Base-by-base conservation (phyloP, 176 grass and related monocot genomes). In the Rhynchospora breviuscula region DNA sequence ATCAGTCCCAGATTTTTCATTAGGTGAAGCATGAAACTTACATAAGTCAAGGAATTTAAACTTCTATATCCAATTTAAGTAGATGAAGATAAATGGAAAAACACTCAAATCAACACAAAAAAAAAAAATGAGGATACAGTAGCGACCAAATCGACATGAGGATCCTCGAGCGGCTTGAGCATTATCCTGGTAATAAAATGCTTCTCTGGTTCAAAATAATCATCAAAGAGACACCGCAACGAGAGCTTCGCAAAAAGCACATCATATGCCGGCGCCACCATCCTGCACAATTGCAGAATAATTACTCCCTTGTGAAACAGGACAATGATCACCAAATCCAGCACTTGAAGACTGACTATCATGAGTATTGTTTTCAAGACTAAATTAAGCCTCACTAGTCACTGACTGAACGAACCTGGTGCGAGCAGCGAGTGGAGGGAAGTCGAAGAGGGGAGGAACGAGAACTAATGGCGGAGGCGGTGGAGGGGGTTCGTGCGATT, bases 401-500 rank as follows among this genome's bases (percentile, higher is more conserved):
- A 29, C 31, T 8, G 46, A 85, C 46, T 52, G 7, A 58, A n/a
- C 59, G 26, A 62, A 95, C 95, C 95, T 98, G 83, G 92, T 95
- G 85, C 92, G 95, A 58, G 89, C 91, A 12, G 95, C 90, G 63
- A 98, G 72, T 15, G 95, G 92, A 82, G 95, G 95, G 91, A 94
- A 98, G 61, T 95, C 95, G 86, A 98, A 98, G 87, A 98, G 81
- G 19, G 95, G 95, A 79, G 95, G 95, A 74, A 95, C 95, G 26
- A 98, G 88, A 85, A 98, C 95, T 89, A 98, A 87, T 15, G 95
- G 95, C 84, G 94, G 94, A 69, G 92, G 91, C 19, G 88, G 88
- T 65, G 93, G 93, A 68, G 94, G 90, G 15, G 89, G 89, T 61
- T 98, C 95, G 44, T 82, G 5, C 45, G 7, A 65, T 13, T 82